Conservation (phyloP, 441 rosid genomes). For the Syzygium syzygioides region DNA sequence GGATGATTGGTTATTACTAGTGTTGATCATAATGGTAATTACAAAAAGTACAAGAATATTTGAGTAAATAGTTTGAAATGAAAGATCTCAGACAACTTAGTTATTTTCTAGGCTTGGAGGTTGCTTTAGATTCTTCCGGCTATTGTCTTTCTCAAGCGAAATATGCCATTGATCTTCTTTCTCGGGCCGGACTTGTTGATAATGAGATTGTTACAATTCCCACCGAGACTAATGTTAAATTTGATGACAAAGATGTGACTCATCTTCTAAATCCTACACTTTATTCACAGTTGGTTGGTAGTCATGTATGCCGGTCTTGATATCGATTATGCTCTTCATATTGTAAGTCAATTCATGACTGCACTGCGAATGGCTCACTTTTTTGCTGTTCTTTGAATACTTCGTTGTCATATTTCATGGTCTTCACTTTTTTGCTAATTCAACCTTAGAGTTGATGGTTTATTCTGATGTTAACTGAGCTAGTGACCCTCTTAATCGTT, state of each 20-base stretch:
- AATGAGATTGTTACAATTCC: not conserved
- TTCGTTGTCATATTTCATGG: not conserved
- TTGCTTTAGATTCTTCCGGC: not conserved
- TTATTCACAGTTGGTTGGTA: not conserved
- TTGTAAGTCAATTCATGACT: not conserved
- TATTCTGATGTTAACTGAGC: not conserved
- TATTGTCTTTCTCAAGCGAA: not conserved
- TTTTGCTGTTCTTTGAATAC: not conserved
- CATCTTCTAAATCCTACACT: not conserved
- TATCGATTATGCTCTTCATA: not conserved
- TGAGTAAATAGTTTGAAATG: not conserved
- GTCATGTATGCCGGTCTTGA: not conserved
- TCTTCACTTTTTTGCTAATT: not conserved
- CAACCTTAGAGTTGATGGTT: not conserved
- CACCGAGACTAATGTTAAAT: not conserved
- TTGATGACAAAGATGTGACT: not conserved
- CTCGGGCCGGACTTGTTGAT: not conserved
- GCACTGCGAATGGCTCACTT: accelerated
- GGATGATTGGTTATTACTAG: not conserved
- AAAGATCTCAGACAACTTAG: not conserved
- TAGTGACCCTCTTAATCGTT: not conserved
- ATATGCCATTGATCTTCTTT: not conserved
- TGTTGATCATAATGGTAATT: not conserved
- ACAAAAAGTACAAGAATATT: not conserved
- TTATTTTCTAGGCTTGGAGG: not conserved